Base-by-base conservation (phyloP, 805 yeast genomes). In the Cyberlindnera lachancei region DNA sequence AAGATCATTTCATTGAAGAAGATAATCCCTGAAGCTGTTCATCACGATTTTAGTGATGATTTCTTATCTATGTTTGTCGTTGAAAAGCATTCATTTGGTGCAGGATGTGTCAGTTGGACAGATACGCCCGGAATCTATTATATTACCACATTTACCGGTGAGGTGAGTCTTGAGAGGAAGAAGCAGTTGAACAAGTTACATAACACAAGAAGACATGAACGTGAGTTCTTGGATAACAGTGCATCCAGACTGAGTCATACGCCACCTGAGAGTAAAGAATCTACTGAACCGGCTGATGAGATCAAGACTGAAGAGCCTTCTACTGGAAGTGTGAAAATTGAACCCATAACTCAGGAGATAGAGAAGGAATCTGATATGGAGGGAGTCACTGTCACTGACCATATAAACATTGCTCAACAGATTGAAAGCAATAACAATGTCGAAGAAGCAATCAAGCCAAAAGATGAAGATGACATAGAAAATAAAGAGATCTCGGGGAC, bases 81-180 rank as follows among this genome's bases (percentile, higher is more conserved):
- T 5, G 73, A 73, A 34, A 73, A 71, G 44, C 74, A 63, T 40
- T 69, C 70, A 48, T 79, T 86, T 42, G 77, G 72, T 13, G 70
- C 72, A 33, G 74, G 77, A 34, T 73, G 87, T 26, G 96, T 88
- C 7, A 81, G 94, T 29, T 87, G 96, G 96, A 86, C 95, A 0
- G 65, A 63, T 39, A 76, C 79, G 6, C 85, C 82, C 29, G 86
- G 86, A 34, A 75, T 73, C 8, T 87, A 83, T 55, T 88, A 72
- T 53, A 73, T 88, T 7, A 73, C 92, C n/a, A 49, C 50, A n/a
- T 48, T 18, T 31, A 49, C 52, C 3, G 52, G 46, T 2, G 30
- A 36, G 30, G 46, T 45, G 7, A 37, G 45, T 7, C 34, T 34
- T 7, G 42, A 41, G 27, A 30, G 45, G 5, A 36, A 30, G 23